These are phyloP conservation scores for Chrysanthemum lavandulifolium DNA, from an alignment of 129 eudicot species.

Conservation along the genomic window DNA sequence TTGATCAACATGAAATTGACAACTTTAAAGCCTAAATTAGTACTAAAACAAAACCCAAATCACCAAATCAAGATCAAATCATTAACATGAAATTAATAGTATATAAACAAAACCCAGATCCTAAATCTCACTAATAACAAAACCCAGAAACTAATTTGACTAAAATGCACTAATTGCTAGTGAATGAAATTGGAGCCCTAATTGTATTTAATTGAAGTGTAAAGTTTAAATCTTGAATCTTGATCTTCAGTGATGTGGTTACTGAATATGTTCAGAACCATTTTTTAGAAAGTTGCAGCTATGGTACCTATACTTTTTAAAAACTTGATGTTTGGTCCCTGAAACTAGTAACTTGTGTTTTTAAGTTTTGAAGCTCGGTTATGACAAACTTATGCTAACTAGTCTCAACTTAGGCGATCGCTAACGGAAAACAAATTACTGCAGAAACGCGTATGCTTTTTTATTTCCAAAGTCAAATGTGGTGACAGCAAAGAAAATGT, in stretches of 20 bases:
- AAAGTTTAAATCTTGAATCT: constrained; percentile 14
- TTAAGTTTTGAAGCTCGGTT: too few species aligned
- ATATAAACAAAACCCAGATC: neutral
- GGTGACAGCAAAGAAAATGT: too few species aligned
- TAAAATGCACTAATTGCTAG: neutral
- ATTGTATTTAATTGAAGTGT: neutral
- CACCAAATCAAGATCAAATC: too few species aligned
- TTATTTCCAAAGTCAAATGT: too few species aligned
- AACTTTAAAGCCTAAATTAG: neutral
- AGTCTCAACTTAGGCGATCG: too few species aligned
- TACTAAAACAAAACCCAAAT: neutral
- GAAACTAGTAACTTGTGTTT: too few species aligned
- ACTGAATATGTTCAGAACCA: neutral
- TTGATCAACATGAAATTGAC: constrained; percentile 6
- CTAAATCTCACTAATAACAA: constrained; percentile 14
- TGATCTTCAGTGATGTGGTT: neutral
- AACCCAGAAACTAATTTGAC: constrained; percentile 4
- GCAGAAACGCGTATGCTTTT: too few species aligned
- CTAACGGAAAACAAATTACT: too few species aligned
- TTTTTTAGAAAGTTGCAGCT: too few species aligned
- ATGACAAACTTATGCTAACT: too few species aligned
- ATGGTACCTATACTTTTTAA: too few species aligned
- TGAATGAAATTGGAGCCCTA: neutral
- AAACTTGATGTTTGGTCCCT: too few species aligned
- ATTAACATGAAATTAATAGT: constrained; percentile 2